Percentiles rank a stretch among this genome's conserved stretches.
phyloP scores from a whole-genome alignment of 257 asterid species.

The Voacanga thouarsii region DNA sequence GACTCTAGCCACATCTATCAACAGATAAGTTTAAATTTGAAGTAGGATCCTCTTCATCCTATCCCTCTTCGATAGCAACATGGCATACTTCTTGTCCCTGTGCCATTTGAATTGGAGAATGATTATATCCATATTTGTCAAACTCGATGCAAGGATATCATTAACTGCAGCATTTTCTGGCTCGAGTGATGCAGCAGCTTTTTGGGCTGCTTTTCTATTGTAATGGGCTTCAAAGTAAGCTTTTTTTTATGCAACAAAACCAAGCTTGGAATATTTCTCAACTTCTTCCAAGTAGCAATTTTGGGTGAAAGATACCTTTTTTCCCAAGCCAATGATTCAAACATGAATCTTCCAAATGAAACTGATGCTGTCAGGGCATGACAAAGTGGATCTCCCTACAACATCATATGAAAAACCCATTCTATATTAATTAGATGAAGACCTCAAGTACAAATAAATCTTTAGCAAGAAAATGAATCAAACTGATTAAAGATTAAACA shows the following conservation, averaged over 20 bases:
- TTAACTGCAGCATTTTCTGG: slow-evolving; percentile 38
- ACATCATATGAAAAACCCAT: not conserved
- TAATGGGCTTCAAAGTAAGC: slow-evolving; percentile 91
- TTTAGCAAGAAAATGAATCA: not conserved
- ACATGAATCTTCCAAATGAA: slow-evolving; percentile 84
- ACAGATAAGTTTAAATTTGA: slow-evolving; percentile 5
- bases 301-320: slow-evolving; percentile 76
- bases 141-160: slow-evolving; percentile 17
- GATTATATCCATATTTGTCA: not conserved
- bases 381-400: slow-evolving; percentile 65
- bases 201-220: slow-evolving; percentile 51
- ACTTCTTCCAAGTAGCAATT: slow-evolving; percentile 81
- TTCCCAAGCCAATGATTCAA: slow-evolving; percentile 81
- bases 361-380: slow-evolving; percentile 70
- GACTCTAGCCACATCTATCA: slow-evolving; percentile 20
- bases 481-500: not conserved
- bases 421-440: too few species aligned
- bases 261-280: slow-evolving; percentile 74
- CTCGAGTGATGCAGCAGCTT: slow-evolving; percentile 63
- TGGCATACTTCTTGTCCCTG: slow-evolving; percentile 9
- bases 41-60: slow-evolving; percentile 21
- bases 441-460: not conserved
- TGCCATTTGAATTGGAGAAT: slow-evolving; percentile 13
- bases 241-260: slow-evolving; percentile 92
- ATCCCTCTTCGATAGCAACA: slow-evolving; percentile 21